These are phyloP conservation scores for Pulicaria dysenterica DNA, from an alignment of 129 eudicot species.

Conservation along the genomic window DNA sequence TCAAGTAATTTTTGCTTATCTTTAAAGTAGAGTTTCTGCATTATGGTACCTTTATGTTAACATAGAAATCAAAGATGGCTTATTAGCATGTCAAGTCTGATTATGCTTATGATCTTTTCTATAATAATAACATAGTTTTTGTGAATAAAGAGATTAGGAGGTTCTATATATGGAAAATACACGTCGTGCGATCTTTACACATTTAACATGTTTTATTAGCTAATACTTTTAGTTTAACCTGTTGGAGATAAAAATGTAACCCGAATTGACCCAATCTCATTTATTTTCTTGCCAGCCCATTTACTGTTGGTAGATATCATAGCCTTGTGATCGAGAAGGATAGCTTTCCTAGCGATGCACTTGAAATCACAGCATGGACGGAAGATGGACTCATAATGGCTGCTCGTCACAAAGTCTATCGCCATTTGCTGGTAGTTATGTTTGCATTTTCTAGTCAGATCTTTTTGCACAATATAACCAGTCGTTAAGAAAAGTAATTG, in stretches of 20 bases:
- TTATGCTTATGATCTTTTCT: too few species aligned
- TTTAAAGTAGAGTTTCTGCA: background rate
- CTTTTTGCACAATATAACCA: background rate
- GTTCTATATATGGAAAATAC: too few species aligned
- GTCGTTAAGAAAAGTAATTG: background rate
- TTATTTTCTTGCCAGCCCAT: constrained; percentile 60
- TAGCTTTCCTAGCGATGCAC: constrained; percentile 74
- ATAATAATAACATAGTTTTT: too few species aligned
- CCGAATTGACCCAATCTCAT: background rate
- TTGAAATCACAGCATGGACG: constrained; percentile 99
- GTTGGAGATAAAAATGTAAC: too few species aligned
- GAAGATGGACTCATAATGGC: constrained; percentile 97
- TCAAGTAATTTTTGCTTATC: background rate
- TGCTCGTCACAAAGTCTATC: constrained; percentile 83
- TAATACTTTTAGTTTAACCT: too few species aligned
- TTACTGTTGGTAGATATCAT: constrained; percentile 93
- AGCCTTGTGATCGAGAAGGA: constrained; percentile 96
- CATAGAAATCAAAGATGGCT: too few species aligned
- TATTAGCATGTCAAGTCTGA: too few species aligned
- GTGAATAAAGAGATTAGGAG: too few species aligned
- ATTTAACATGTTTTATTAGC: too few species aligned
- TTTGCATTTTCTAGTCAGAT: background rate
- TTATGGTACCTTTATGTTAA: background rate
- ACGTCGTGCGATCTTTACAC: too few species aligned
- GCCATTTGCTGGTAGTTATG: constrained; percentile 50